Evolutionary conservation across 2,329 filamentous ascomycete genomes (phyloP).

Genomic region (Akanthomyces lecanii): DNA sequence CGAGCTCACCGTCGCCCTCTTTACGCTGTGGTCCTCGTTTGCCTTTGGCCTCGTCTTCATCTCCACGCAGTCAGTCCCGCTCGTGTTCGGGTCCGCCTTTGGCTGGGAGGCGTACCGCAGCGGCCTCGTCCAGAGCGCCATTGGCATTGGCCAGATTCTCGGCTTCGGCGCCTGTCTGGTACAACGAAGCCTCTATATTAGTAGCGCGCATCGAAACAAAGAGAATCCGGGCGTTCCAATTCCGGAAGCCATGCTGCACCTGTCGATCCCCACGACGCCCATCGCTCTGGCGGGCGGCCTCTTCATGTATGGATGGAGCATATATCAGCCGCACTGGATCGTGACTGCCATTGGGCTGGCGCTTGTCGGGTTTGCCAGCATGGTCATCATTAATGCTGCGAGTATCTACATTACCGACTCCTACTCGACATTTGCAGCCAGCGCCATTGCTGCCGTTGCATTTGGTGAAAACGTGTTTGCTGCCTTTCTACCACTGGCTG

Average conservation of each 20-base stretch:
- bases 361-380: constrained; percentile 18
- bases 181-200: constrained; percentile 11
- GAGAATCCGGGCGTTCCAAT: constrained; percentile 12
- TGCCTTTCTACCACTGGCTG: constrained; percentile 18
- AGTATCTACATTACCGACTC: constrained; percentile 19
- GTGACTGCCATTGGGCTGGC: constrained; percentile 13
- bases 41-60: constrained; percentile 19
- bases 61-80: constrained; percentile 18
- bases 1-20: constrained; percentile 17
- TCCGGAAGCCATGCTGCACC: constrained; percentile 17
- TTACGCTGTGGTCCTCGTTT: constrained; percentile 19
- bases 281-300: constrained; percentile 16
- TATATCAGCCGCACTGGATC: constrained; percentile 18
- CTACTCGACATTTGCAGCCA: constrained; percentile 15
- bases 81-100: constrained; percentile 14
- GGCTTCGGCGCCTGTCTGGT: constrained; percentile 13
- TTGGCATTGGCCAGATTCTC: constrained; percentile 18
- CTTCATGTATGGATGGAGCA: constrained; percentile 19
- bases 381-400: constrained; percentile 15
- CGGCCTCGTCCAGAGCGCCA: constrained; percentile 16
- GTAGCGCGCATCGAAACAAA: constrained; percentile 2
- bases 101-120: constrained; percentile 10
- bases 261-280: constrained; percentile 15
- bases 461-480: constrained; percentile 19
- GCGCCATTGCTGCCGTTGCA: constrained; percentile 18